phyloP scores from a whole-genome alignment of 2,329 filamentous ascomycete genomes.

The Fusarium torulosum region DNA sequence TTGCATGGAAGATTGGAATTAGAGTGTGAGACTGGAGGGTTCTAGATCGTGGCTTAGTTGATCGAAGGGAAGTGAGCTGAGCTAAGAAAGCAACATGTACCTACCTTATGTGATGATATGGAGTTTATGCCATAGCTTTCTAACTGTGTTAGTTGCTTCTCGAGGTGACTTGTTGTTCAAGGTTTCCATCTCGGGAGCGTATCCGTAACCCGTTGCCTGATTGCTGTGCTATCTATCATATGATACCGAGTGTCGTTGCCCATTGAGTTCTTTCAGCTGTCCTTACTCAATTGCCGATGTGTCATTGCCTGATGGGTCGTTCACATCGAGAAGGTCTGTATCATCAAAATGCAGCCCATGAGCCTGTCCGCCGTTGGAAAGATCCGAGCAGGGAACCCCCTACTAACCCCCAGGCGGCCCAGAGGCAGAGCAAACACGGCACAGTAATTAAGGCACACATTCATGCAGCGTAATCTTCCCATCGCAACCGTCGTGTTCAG shows the following conservation, averaged over 20 bases:
- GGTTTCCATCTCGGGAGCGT: not conserved
- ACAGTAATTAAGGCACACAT: not conserved
- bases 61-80: not conserved
- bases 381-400: slow-evolving; percentile 22
- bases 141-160: no score
- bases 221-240: not conserved
- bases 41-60: not conserved
- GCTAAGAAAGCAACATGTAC: not conserved
- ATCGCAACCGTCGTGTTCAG: not conserved
- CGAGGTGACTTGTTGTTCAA: not conserved
- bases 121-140: not conserved
- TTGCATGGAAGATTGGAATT: not conserved
- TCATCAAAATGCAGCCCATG: not conserved
- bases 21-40: not conserved
- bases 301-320: not conserved
- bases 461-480: not conserved
- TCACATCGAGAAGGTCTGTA: slow-evolving; percentile 8
- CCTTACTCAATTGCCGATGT: slow-evolving; percentile 6
- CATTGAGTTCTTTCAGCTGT: not conserved
- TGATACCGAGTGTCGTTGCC: slow-evolving; percentile 1
- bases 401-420: not conserved
- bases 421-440: slow-evolving; percentile 12
- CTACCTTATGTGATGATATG: not conserved
- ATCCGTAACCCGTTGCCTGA: not conserved
- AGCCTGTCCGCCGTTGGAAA: not conserved